phyloP scores from a whole-genome alignment of 257 asterid genomes.

The Primulina tabacum region DNA sequence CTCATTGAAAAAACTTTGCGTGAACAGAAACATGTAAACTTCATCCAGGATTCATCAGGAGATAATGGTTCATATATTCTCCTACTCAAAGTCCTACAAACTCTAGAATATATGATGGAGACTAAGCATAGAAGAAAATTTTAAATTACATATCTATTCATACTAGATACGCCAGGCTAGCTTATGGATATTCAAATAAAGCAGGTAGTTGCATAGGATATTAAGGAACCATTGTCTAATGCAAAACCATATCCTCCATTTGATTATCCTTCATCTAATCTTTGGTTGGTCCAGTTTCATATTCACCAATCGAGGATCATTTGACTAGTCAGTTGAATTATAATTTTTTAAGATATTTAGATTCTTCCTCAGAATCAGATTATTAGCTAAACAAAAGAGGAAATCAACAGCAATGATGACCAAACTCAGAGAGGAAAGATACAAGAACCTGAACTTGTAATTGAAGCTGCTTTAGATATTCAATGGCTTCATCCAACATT shows the following conservation, averaged over 20 bases:
- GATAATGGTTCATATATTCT: too few relatives aligned
- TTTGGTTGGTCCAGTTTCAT: neutral
- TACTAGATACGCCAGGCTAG: neutral
- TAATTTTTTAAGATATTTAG: neutral
- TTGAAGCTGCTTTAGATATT: constrained; percentile 94
- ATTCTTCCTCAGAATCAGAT: neutral
- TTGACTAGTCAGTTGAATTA: neutral
- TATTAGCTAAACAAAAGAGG: neutral
- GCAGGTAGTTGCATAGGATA: neutral
- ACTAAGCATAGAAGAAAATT: too few relatives aligned
- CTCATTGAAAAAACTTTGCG: neutral
- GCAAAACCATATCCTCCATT: neutral
- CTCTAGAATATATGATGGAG: too few relatives aligned
- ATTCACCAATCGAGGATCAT: neutral
- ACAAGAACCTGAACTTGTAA: constrained; percentile 85
- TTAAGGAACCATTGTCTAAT: neutral
- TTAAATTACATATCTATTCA: neutral
- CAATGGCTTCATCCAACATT: constrained; percentile 97
- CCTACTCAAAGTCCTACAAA: too few relatives aligned
- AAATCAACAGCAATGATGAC: neutral
- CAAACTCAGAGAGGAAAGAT: constrained; percentile 19
- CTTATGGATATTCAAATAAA: too few relatives aligned
- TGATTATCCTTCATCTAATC: neutral
- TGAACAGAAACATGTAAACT: neutral
- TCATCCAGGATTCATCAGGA: too few relatives aligned